Base-by-base conservation (phyloP, 345 rosid species). In the Linum trigynum region DNA sequence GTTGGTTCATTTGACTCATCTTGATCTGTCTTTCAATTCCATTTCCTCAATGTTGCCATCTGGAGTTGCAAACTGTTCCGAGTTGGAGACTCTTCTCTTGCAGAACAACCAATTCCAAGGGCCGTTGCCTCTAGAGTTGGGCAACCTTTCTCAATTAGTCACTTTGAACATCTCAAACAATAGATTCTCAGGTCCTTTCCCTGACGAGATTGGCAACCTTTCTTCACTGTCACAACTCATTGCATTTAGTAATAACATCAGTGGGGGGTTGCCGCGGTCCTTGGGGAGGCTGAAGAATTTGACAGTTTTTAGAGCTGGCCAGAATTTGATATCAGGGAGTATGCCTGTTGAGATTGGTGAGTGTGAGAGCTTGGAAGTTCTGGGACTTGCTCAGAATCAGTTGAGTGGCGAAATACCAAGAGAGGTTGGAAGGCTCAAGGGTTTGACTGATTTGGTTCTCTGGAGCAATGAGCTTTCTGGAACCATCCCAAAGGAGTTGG, bases 341-440 rank as follows among this genome's bases (percentile, higher is more conserved):
- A 83, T 90, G 64, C 97, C 95, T 1, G 64, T 79, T 1, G 90
- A 84, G 66, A 87, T 90, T 64, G 73, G 88, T 68, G 80, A 84
- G 53, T 90, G 97, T 64, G 77, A 69, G 71, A 84, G 85, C 74
- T 69, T 90, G 63, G 64, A 81, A 82, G 73, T 87, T 67, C 78
- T 90, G 68, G 97, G 97, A 56, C 76, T 87, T 73, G 89, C 97
- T 36, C 95, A 90, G 72, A 87, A 87, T 77, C 69, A 75, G 53
- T 78, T 90, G 7, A 86, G 83, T 69, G 97, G 91, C 63, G 63
- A 76, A 67, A 80, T 90, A 66, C 97, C 95, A 3, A 77, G 55
- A 60, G 84, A 85, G 73, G 75, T 87, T 38, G 78, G 79, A 36
- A 74, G 72, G 78, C 90, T 90, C 67, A 66, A 15, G 40, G 84